Evolutionary conservation across 345 rosid species (phyloP).

Genomic region (Syzygium aromaticum): DNA sequence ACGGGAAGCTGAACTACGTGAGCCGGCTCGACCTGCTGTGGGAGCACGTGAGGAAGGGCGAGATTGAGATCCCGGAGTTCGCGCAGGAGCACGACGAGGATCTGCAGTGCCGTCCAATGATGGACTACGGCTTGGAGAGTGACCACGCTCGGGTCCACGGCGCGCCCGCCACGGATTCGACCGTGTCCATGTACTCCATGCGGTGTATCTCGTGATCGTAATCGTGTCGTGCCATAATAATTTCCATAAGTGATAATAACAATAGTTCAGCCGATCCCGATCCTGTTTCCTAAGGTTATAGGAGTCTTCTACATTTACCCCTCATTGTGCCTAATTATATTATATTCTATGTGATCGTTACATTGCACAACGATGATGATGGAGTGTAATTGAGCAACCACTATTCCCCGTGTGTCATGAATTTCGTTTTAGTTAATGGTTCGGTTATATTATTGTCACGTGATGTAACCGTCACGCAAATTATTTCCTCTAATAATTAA

Average conservation of each 20-base stretch:
- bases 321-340: neutral
- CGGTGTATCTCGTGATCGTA: constrained; percentile 33
- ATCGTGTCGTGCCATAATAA: neutral
- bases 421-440: neutral
- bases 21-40: constrained; percentile 49
- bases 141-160: constrained; percentile 38
- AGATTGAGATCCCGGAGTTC: constrained; percentile 50
- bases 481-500: neutral
- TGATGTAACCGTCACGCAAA: neutral
- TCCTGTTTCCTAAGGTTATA: neutral
- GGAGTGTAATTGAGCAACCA: neutral
- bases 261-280: neutral
- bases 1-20: constrained; percentile 42
- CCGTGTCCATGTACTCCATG: constrained; percentile 32
- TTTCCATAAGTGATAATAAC: neutral
- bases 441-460: neutral
- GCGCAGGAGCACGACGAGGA: constrained; percentile 50
- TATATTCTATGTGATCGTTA: neutral
- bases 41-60: constrained; percentile 54
- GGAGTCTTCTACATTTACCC: neutral
- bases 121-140: constrained; percentile 45
- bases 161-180: constrained; percentile 14
- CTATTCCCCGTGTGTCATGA: neutral
- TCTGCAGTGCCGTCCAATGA: constrained; percentile 31
- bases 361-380: neutral